These are phyloP conservation scores for Solanum chmielewskii DNA, from an alignment of 257 asterid species.

Conservation along the genomic window DNA sequence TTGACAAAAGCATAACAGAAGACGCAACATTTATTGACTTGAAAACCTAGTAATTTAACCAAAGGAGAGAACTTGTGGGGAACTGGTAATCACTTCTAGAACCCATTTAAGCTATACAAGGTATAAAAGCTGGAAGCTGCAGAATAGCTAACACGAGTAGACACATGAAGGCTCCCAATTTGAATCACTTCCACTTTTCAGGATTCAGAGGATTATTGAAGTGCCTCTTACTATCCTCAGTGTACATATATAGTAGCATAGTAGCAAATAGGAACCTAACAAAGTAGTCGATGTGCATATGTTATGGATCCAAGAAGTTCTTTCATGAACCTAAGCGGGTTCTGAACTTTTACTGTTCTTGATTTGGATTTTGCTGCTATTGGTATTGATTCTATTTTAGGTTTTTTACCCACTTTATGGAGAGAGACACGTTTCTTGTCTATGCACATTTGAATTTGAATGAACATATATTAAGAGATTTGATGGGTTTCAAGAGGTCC, in stretches of 20 bases:
- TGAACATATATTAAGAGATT: neutral
- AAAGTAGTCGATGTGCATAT: neutral
- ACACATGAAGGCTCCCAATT: neutral
- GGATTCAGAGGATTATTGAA: neutral
- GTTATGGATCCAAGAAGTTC: neutral
- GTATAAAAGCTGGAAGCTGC: neutral
- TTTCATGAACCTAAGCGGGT: neutral
- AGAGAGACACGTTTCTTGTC: neutral
- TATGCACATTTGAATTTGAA: neutral
- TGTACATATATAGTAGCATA: neutral
- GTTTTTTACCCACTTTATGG: neutral
- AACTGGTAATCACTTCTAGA: neutral
- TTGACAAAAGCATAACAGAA: neutral
- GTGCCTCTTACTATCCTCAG: neutral
- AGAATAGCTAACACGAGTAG: neutral
- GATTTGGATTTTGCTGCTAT: neutral
- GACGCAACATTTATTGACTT: neutral
- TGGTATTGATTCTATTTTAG: neutral
- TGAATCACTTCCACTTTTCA: neutral
- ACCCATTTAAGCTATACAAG: neutral
- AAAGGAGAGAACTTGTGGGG: neutral
- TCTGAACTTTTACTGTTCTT: neutral
- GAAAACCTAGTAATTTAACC: neutral
- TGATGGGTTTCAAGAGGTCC: neutral
- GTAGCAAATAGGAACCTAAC: neutral